These are phyloP conservation scores for Pugionium dolabratum DNA, from an alignment of 345 rosid species.

Conservation along the genomic window DNA sequence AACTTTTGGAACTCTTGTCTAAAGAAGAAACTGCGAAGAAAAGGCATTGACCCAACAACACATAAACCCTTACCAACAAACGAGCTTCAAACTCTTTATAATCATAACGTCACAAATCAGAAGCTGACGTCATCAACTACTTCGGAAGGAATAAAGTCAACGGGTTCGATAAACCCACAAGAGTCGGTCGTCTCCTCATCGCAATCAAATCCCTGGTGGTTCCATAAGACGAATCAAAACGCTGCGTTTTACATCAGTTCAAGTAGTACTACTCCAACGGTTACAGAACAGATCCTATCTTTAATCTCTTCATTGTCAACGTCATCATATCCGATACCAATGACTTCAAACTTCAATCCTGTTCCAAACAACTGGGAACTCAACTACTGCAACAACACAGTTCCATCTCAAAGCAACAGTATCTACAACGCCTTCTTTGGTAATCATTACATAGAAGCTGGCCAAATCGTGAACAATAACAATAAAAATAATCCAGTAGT, in stretches of 20 bases:
- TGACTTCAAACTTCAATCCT: conserved; percentile 53
- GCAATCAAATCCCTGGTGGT: conserved; percentile 37
- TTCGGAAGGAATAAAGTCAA: conserved; percentile 39
- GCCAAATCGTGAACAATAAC: conserved; percentile 26
- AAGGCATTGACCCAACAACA: conserved; percentile 45
- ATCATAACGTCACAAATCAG: conserved; percentile 39
- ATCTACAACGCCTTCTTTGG: conserved; percentile 41
- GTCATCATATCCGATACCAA: conserved; percentile 50
- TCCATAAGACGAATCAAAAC: conserved; percentile 33
- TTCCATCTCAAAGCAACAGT: conserved; percentile 37
- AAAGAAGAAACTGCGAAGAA: conserved; percentile 65
- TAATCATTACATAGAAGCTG: conserved; percentile 34
- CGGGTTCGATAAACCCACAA: conserved; percentile 35
- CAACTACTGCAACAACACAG: conserved; percentile 34
- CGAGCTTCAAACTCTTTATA: conserved; percentile 46
- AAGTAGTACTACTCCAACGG: conserved; percentile 35
- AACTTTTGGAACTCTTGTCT: conserved; percentile 65
- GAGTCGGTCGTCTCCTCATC: conserved; percentile 38
- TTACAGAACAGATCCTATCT: conserved; percentile 42
- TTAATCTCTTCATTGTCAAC: conserved; percentile 41
- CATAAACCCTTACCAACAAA: conserved; percentile 43
- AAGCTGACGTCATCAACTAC: conserved; percentile 33
- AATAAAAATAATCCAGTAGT: conserved; percentile 4
- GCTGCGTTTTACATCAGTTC: conserved; percentile 48
- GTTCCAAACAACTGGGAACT: conserved; percentile 53